Conservation (phyloP, 2,329 filamentous ascomycete genomes). For the Rhynchosporium agropyri region DNA sequence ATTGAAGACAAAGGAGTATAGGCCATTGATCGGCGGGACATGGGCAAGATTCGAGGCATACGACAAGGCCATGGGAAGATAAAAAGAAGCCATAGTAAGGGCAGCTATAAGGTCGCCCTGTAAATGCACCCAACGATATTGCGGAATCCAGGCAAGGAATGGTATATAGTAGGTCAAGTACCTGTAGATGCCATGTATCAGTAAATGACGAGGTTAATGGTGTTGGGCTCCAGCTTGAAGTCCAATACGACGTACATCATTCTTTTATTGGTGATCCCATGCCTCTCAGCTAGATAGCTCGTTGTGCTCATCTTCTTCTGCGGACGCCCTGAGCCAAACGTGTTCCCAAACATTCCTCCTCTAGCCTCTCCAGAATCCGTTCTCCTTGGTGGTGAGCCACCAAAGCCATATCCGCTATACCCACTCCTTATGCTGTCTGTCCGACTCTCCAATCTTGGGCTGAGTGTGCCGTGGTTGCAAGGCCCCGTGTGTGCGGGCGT, state of each 20-base stretch:
- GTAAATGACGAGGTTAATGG: slow-evolving; percentile 18
- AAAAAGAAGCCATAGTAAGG: slow-evolving; percentile 96
- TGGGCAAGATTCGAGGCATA: slow-evolving; percentile 91
- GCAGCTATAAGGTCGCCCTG: slow-evolving; percentile 86
- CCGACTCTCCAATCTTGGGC: slow-evolving; percentile 58
- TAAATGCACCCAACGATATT: slow-evolving; percentile 82
- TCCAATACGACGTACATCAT: slow-evolving; percentile 64
- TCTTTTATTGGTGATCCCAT: slow-evolving; percentile 73
- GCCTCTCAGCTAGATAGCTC: slow-evolving; percentile 68
- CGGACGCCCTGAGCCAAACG: slow-evolving; percentile 33
- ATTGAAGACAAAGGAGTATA: slow-evolving; percentile 93
- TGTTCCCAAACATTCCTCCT: slow-evolving; percentile 31
- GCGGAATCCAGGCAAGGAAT: slow-evolving; percentile 83
- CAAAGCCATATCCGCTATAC: slow-evolving; percentile 32
- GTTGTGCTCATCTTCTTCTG: slow-evolving; percentile 72
- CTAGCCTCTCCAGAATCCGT: slow-evolving; percentile 24
- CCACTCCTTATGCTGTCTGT: slow-evolving; percentile 37
- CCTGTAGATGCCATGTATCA: slow-evolving; percentile 49
- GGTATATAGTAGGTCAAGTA: slow-evolving; percentile 94
- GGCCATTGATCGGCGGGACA: slow-evolving; percentile 87
- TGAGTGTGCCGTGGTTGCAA: slow-evolving; percentile 78
- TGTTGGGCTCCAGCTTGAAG: slow-evolving; percentile 1
- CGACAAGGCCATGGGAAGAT: slow-evolving; percentile 95
- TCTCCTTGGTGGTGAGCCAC: slow-evolving; percentile 29
- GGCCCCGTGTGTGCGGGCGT: slow-evolving; percentile 41